Base-by-base conservation (phyloP, 108 stramenopile genomes). In the Asterionellopsis glacialis region DNA sequence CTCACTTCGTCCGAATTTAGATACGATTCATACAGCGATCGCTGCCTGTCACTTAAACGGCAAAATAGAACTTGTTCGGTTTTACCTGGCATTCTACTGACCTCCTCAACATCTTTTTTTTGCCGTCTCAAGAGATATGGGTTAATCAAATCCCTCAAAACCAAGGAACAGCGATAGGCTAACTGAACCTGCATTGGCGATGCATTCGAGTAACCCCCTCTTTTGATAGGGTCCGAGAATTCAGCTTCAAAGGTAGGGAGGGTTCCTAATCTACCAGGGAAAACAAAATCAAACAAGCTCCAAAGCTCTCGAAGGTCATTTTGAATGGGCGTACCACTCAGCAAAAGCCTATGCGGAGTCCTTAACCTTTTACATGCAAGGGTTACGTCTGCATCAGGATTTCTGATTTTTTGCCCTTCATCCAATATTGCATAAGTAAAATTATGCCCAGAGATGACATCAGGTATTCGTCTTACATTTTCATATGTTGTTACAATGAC, bases 331-430 rank as follows among this genome's bases (percentile, higher is more conserved):
- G 95, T 97, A 41, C 96, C 94, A 66, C 78, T 84, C 45, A 93
- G 63, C 11, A 93, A 75, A 14, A 96, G 72, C 22, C 96, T 78
- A 77, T 95, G 76, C 41, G 85, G 80, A 47, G 90, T 91, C 19
- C 88, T 71, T 69, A 98, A 53, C 75, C 94, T 61, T 80, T 99
- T 99, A 83, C 96, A 96, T 26, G 88, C 86, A 54, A 91, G 56
- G 11, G 98, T 97, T 9, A 99, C 74, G 45, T 95, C 93, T 14
- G 97, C 95, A 51, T 95, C 95, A 6, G 98, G 97, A 72, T 99
- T 99, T 18, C 97, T 77, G 50, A 99, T 97, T 73, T 95, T 95
- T 78, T 99, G 98, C 0, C 96, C 98, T 70, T 99, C 98, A 61
- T 99, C 98, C 63, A 99, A 73, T 0, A 97, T 83, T 23, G 93